Evolutionary conservation across 2,329 filamentous ascomycete species (phyloP), one percentile per base, ranked within the genome.

Genomic region (Ophioceras dolichostomum): DNA sequence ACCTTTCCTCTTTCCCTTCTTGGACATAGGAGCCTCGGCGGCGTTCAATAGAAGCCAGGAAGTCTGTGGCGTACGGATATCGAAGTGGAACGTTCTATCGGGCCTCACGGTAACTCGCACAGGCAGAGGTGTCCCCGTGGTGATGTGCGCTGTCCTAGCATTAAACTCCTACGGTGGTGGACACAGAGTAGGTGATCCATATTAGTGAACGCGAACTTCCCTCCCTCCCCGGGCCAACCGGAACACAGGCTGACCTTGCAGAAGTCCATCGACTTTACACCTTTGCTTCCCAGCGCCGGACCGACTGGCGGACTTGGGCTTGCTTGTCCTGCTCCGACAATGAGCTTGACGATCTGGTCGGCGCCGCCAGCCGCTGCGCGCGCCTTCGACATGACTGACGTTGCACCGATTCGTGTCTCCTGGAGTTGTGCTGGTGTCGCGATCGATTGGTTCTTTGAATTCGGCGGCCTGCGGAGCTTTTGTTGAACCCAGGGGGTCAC

Each of bases 261-360:
- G 60, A 96, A 98, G 64, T 98, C 91, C 81, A 98, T 98, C 41
- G 84, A 93, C 69, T 98, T 98, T 44, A 98, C 83, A 69, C 91
- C 91, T 68, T 95, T 96, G 59, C 81, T 89, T 64, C 91, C 91
- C 47, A 98, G 73, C 38, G 91, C 91, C 41, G 91, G 91, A 68
- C 91, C 91, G 52, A 98, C 88, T 4, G 91, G 91, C 24, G 91
- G 91, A 62, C 87, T 93, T 21, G 91, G 91, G 52, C 80, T 89
- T 42, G 91, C 91, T 61, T 95, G 86, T 19, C 91, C 91, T 40
- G 91, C 91, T 51, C 89, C 91, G 43, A 98, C 91, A 48, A 98
- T 94, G 60, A 98, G 75, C 68, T 96, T 98, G 58, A 98, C 88
- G 42, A 96, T 79, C 61, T 84, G 77, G 54, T 93, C 73, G 29